Percentiles rank a stretch among this genome's conserved stretches.
These are phyloP conservation scores for Backusella luteola DNA, from an alignment of 192 early-diverging fungal genomes.

Conservation along the genomic window DNA sequence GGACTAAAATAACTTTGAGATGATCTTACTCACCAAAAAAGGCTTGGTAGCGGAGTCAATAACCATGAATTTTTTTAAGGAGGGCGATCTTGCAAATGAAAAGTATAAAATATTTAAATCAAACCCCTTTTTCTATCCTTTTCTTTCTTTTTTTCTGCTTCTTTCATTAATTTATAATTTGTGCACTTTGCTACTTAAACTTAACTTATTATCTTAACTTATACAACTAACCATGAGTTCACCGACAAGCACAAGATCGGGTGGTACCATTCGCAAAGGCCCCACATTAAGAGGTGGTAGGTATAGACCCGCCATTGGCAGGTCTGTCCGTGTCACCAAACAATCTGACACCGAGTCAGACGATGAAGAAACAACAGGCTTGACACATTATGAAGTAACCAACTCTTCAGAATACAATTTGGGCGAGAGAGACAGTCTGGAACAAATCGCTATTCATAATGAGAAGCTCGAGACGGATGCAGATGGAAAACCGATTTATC, in stretches of 20 bases:
- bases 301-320: slow-evolving; percentile 11
- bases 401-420: not conserved
- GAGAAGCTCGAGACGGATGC: not conserved
- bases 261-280: slow-evolving; percentile 12
- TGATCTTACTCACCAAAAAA: not conserved
- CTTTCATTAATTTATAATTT: not conserved
- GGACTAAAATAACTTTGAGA: slow-evolving; percentile 8
- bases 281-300: slow-evolving; percentile 25
- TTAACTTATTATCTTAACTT: not conserved
- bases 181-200: not conserved
- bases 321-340: not conserved
- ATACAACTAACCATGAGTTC: not conserved
- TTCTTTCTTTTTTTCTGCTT: not conserved
- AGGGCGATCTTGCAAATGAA: not conserved
- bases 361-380: not conserved
- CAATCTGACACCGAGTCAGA: not conserved
- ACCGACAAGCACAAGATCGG: not conserved
- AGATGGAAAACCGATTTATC: slow-evolving; percentile 16
- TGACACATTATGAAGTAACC: not conserved
- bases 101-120: not conserved
- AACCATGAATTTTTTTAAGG: not conserved
- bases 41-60: not conserved
- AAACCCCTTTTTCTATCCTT: not conserved
- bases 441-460: slow-evolving; percentile 9
- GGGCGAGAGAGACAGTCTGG: slow-evolving; percentile 6